A percentile compares a stretch with the other conserved stretches of the same genome.
These are phyloP conservation scores for Dysphania ambrosioides DNA, from an alignment of 148 eudicot species.

Conservation along the genomic window DNA sequence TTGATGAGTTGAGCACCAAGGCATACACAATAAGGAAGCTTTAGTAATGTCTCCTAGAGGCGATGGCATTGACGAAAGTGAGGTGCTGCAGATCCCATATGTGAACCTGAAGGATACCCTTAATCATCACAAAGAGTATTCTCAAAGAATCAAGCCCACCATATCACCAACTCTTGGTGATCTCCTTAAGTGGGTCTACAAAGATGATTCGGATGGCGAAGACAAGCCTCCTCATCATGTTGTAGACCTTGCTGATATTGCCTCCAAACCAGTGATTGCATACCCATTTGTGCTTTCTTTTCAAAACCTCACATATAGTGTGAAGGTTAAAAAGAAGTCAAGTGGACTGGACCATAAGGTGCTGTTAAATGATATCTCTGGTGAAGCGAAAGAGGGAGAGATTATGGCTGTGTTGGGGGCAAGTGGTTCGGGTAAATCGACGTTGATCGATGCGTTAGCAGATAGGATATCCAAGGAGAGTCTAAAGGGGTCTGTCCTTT, in stretches of 20 bases:
- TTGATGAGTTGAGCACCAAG: slow-evolving; percentile 11
- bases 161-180: slow-evolving; percentile 52
- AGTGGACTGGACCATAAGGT: slow-evolving; percentile 28
- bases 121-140: slow-evolving; percentile 47
- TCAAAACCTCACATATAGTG: slow-evolving; percentile 59
- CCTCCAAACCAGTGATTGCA: neutral
- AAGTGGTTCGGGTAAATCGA: slow-evolving; percentile 88
- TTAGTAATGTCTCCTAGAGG: slow-evolving; percentile 23
- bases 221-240: slow-evolving; percentile 31
- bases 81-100: slow-evolving; percentile 39
- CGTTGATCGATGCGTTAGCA: slow-evolving; percentile 72
- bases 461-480: slow-evolving; percentile 60
- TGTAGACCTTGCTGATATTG: slow-evolving; percentile 26
- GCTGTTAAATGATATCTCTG: slow-evolving; percentile 55
- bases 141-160: slow-evolving; percentile 37
- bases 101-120: slow-evolving; percentile 48
- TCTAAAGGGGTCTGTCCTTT: slow-evolving; percentile 46
- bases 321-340: slow-evolving; percentile 36
- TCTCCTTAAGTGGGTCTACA: slow-evolving; percentile 45
- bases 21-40: neutral
- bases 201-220: slow-evolving; percentile 28
- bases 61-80: slow-evolving; percentile 28
- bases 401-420: slow-evolving; percentile 88
- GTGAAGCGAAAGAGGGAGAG: slow-evolving; percentile 80
- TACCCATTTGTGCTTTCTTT: slow-evolving; percentile 65